These are phyloP conservation scores for Leishmania aethiopica DNA, from an alignment of 208 protist species.

Conservation along the genomic window DNA sequence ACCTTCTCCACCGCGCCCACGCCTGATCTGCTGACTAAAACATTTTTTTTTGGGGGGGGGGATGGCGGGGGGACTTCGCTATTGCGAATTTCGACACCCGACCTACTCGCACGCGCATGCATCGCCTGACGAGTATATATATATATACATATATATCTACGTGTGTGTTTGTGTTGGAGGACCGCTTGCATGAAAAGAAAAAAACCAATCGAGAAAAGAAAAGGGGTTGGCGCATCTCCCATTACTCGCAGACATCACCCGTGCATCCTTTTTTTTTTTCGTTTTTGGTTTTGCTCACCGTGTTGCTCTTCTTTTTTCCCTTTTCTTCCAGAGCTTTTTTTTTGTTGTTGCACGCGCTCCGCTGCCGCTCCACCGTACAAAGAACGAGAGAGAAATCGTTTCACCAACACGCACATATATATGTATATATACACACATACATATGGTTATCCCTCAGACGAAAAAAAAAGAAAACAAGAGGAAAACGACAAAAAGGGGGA, in stretches of 20 bases:
- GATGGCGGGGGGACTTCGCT: too few species aligned
- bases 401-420: too few species aligned
- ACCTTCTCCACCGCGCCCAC: background rate
- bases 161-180: too few species aligned
- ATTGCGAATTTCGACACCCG: too few species aligned
- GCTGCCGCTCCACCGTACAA: background rate
- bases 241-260: background rate
- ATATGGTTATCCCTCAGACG: too few species aligned
- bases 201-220: background rate
- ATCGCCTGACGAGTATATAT: too few species aligned
- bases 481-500: background rate
- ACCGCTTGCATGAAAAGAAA: background rate
- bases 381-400: too few species aligned
- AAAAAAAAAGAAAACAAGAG: too few species aligned
- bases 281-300: background rate
- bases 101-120: too few species aligned
- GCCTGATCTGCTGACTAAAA: background rate
- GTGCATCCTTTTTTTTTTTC: background rate
- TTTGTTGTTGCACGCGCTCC: background rate
- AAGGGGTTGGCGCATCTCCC: background rate
- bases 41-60: too few species aligned
- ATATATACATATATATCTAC: too few species aligned
- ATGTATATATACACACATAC: too few species aligned
- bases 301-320: background rate
- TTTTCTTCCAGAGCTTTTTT: background rate